These are phyloP conservation scores for Fusarium sp. DNA, from an alignment of 2,329 filamentous ascomycete genomes.

Conservation along the genomic window DNA sequence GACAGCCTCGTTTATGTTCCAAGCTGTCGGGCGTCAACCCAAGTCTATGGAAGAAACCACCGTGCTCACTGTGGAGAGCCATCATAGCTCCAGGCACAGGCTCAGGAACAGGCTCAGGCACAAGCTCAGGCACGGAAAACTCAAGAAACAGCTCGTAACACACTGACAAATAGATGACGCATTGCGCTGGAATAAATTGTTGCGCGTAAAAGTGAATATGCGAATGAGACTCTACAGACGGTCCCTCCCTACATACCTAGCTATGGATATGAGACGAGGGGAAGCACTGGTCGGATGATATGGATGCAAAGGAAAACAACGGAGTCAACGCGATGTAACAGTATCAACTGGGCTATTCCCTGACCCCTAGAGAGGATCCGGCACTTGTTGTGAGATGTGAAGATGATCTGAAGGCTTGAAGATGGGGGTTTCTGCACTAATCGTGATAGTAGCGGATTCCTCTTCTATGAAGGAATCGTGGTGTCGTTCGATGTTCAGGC, in stretches of 20 bases:
- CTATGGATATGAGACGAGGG: conserved; percentile 35
- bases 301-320: conserved; percentile 8
- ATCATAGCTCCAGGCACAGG: not conserved
- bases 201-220: conserved; percentile 25
- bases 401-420: conserved; percentile 17
- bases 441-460: not conserved
- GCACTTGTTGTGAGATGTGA: conserved; percentile 23
- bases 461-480: conserved; percentile 3
- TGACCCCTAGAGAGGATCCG: conserved; percentile 32
- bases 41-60: not conserved
- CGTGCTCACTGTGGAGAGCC: conserved; percentile 17
- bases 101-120: not conserved
- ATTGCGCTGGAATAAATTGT: conserved; percentile 18
- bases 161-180: conserved; percentile 29
- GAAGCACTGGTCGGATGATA: conserved; percentile 24
- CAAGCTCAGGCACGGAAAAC: not conserved
- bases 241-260: not conserved
- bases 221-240: conserved; percentile 23
- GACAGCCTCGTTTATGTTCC: conserved; percentile 14
- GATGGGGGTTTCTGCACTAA: not conserved
- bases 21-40: conserved; percentile 9
- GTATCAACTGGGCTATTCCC: conserved; percentile 32
- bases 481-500: conserved; percentile 19
- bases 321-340: conserved; percentile 35
- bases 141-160: conserved; percentile 20